Conservation (phyloP, 352 stramenopile species). For the Phytophthora rubi region DNA sequence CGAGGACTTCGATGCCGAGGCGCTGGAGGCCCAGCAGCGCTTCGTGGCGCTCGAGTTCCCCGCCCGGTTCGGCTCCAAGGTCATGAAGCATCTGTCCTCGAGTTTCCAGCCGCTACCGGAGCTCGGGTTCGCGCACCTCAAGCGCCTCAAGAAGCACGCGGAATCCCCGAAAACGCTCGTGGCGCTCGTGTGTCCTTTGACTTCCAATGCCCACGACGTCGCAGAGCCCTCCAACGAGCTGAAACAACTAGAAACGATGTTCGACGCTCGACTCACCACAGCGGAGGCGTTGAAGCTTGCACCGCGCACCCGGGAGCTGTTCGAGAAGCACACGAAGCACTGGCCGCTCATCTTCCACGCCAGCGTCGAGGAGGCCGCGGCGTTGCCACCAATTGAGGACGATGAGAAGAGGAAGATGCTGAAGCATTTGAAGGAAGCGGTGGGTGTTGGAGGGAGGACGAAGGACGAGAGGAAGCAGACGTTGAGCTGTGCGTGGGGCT, state of each 20-base stretch:
- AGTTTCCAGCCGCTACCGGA: slow-evolving; percentile 62
- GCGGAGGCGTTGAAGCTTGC: slow-evolving; percentile 61
- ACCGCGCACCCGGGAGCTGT: slow-evolving; percentile 66
- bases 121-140: slow-evolving; percentile 79
- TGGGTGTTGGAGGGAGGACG: slow-evolving; percentile 29
- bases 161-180: slow-evolving; percentile 44
- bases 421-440: slow-evolving; percentile 32
- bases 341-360: slow-evolving; percentile 87
- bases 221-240: slow-evolving; percentile 27
- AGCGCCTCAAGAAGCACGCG: slow-evolving; percentile 84
- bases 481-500: slow-evolving; percentile 51
- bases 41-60: slow-evolving; percentile 82
- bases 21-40: slow-evolving; percentile 57
- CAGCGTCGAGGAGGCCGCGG: slow-evolving; percentile 56
- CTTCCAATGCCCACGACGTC: slow-evolving; percentile 9
- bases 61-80: slow-evolving; percentile 58
- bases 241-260: slow-evolving; percentile 38
- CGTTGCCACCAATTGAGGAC: slow-evolving; percentile 47
- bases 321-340: slow-evolving; percentile 58
- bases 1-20: slow-evolving; percentile 29
- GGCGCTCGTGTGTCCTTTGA: slow-evolving; percentile 57
- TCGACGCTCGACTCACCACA: slow-evolving; percentile 53
- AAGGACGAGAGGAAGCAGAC: slow-evolving; percentile 16
- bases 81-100: slow-evolving; percentile 66
- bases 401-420: slow-evolving; percentile 43